Conservation (phyloP, 2,329 filamentous ascomycete species). For the Hirsutella minnesotensis region DNA sequence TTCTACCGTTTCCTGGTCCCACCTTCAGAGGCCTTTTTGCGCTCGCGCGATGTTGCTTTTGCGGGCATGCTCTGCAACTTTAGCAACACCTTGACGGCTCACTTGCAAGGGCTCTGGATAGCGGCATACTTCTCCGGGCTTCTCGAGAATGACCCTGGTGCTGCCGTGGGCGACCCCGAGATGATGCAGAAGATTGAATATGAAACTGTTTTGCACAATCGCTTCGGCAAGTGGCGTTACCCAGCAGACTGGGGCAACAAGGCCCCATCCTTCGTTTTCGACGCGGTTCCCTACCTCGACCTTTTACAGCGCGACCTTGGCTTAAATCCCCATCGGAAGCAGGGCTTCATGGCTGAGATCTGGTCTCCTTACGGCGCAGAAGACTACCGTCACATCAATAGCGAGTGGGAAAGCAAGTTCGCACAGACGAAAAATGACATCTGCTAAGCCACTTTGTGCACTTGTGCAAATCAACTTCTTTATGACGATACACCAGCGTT, state of each 20-base stretch:
- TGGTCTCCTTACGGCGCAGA: conserved; percentile 45
- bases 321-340: conserved; percentile 43
- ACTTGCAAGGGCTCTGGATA: conserved; percentile 49
- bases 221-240: conserved; percentile 61
- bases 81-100: conserved; percentile 26
- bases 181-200: conserved; percentile 31
- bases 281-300: conserved; percentile 63
- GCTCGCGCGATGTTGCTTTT: conserved; percentile 29
- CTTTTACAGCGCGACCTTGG: conserved; percentile 54
- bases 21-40: conserved; percentile 22
- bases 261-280: conserved; percentile 63
- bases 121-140: conserved; percentile 44
- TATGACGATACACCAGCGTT: too few species aligned
- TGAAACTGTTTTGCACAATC: conserved; percentile 51
- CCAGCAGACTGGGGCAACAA: conserved; percentile 51
- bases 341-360: conserved; percentile 37
- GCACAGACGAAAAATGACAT: too few species aligned
- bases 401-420: conserved; percentile 32
- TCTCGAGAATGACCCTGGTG: conserved; percentile 11
- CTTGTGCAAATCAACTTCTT: too few species aligned
- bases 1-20: conserved; percentile 37
- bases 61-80: conserved; percentile 31
- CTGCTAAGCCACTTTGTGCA: too few species aligned
- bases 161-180: conserved; percentile 5
- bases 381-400: conserved; percentile 42